Conservation (phyloP, 257 asterid species). For the Linderniella brevidens region DNA sequence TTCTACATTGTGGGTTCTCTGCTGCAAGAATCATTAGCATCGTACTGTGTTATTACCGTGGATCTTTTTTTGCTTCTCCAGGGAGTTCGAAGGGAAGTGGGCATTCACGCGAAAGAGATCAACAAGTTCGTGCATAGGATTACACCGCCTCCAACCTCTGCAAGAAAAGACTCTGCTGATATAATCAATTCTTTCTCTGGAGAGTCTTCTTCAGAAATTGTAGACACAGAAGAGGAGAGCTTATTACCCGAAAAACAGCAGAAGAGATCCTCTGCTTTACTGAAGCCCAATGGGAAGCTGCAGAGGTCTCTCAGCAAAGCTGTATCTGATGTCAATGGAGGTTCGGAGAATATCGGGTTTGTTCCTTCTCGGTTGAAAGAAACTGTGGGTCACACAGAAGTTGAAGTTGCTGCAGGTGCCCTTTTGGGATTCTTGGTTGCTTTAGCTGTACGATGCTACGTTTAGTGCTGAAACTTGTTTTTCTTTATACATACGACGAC, state of each 20-base stretch:
- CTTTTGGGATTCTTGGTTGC: conserved; percentile 64
- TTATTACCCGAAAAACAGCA: conserved; percentile 12
- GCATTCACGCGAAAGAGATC: conserved; percentile 59
- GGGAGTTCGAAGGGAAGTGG: conserved; percentile 97
- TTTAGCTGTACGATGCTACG: conserved; percentile 32
- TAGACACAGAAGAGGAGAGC: conserved; percentile 14
- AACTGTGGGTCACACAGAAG: conserved; percentile 75
- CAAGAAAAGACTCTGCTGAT: conserved; percentile 15
- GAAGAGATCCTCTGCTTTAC: conserved; percentile 20
- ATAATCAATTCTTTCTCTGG: conserved; percentile 16
- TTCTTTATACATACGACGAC: not conserved
- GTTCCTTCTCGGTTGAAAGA: conserved; percentile 36
- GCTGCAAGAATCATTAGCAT: not conserved
- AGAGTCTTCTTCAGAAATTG: conserved; percentile 19
- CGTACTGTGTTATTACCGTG: not conserved
- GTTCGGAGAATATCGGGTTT: conserved; percentile 11
- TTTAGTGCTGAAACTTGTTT: conserved; percentile 1
- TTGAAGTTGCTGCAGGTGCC: conserved; percentile 84
- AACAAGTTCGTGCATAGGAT: conserved; percentile 31
- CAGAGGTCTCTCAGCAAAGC: conserved; percentile 4
- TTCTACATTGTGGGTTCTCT: not conserved
- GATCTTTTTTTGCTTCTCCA: conserved; percentile 19
- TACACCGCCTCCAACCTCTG: conserved; percentile 16
- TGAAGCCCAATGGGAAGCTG: conserved; percentile 21
- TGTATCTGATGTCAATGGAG: conserved; percentile 12